Percentiles rank a stretch among this genome's conserved stretches.
Evolutionary conservation across 176 grass and related monocot genomes (phyloP).

Genomic region (Eleusine indica): DNA sequence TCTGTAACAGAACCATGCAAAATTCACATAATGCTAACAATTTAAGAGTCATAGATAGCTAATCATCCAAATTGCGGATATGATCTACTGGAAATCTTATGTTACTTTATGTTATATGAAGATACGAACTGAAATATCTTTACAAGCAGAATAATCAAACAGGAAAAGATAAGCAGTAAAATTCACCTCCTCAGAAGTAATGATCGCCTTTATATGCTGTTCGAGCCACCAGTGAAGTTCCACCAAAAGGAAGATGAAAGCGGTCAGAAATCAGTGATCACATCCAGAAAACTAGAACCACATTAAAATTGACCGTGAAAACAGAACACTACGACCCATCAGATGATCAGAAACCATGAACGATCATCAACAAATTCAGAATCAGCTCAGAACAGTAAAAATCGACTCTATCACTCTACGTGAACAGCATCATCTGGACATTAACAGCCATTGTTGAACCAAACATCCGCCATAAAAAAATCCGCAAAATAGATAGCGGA

Average conservation of each 20-base stretch:
- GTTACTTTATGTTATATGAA: slow-evolving; percentile 3
- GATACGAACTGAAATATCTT: neutral
- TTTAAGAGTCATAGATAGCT: neutral
- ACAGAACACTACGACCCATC: neutral
- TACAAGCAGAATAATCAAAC: slow-evolving; percentile 7
- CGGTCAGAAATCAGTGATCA: slow-evolving; percentile 42
- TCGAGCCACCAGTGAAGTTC: slow-evolving; percentile 28
- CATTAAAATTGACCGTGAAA: slow-evolving; percentile 11
- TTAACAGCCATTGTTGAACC: neutral
- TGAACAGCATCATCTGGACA: neutral
- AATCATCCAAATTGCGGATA: neutral
- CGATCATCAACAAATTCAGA: slow-evolving; percentile 4
- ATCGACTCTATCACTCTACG: neutral
- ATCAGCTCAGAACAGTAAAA: slow-evolving; percentile 9
- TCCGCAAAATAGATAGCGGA: neutral
- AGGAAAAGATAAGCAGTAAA: slow-evolving; percentile 2
- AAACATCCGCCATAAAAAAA: neutral
- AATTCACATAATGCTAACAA: neutral
- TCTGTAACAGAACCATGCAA: slow-evolving; percentile 10
- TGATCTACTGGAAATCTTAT: neutral
- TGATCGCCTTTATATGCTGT: slow-evolving; percentile 99
- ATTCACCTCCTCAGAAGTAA: slow-evolving; percentile 92
- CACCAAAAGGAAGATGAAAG: slow-evolving; percentile 34
- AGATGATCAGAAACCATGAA: slow-evolving; percentile 16
- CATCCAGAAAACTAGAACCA: neutral